phyloP scores from a whole-genome alignment of 805 yeast genomes.

The Candida pseudofarinosa region DNA sequence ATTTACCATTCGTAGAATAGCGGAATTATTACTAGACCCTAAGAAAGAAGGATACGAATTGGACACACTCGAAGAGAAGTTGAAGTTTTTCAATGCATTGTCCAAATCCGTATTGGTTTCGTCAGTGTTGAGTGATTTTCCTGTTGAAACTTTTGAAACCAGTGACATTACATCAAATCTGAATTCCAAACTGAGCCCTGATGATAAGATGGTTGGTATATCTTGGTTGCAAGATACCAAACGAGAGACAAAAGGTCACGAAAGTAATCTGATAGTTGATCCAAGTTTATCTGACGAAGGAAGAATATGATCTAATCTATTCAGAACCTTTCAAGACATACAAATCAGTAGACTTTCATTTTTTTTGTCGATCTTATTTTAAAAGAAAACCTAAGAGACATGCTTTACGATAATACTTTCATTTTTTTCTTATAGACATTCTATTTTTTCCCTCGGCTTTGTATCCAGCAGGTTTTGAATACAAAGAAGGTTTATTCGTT shows the following conservation, averaged over 20 bases:
- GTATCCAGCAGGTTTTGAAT: not conserved
- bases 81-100: conserved; percentile 46
- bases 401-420: too few relatives aligned
- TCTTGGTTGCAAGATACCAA: not conserved
- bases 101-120: conserved; percentile 26
- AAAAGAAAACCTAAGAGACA: too few relatives aligned
- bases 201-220: not conserved
- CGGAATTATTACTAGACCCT: conserved; percentile 46
- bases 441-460: not conserved
- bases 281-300: conserved; percentile 3
- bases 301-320: not conserved
- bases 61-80: conserved; percentile 21
- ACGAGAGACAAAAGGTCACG: not conserved
- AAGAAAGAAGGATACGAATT: conserved; percentile 27
- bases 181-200: conserved; percentile 3
- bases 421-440: too few relatives aligned
- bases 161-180: conserved; percentile 1
- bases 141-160: conserved; percentile 11
- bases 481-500: not conserved
- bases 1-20: conserved; percentile 45
- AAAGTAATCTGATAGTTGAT: not conserved
- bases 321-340: not conserved
- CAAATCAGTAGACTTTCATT: not conserved
- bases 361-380: too few relatives aligned
- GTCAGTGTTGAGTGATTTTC: conserved; percentile 24